Evolutionary conservation across 2,329 filamentous ascomycete genomes (phyloP), one percentile per base, ranked within the genome.

Genomic region (Venturia effusa): DNA sequence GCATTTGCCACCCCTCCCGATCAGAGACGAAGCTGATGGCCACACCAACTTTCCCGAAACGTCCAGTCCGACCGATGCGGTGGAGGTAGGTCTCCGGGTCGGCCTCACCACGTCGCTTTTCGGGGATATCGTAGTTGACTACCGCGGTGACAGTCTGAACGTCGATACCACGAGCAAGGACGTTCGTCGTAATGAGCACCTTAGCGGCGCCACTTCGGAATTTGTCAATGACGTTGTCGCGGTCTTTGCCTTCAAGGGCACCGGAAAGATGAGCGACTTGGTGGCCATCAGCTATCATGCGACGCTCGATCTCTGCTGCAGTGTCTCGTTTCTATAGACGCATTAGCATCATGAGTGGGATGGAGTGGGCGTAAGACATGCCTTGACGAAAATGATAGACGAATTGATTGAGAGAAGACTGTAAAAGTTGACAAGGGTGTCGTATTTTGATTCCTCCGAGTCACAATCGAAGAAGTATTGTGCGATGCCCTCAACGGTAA

Each of bases 381-480:
- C 90, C 82, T 88, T 90, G 75, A 97, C 93, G 72, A 99, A 99
- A 70, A 99, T 97, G 72, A 99, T 96, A 0, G 94, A 97, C 8
- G 93, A 96, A 5, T 92, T 92, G 70, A 97, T 92, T 19, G 92
- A 97, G 84, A 99, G 93, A 55, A 97, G 81, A 65, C 93, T 92
- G 73, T 99, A 99, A 66, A 99, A 88, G 73, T 93, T 90, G 74
- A 95, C 89, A 8, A 99, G 84, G 64, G 90, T 87, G 41, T 88
- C 84, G 73, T 96, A 99, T 74, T 97, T 97, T 71, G 90, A 86
- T 41, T 86, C 79, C 68, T 95, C 89, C 40, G 83, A 82, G 27
- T 89, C 84, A 71, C 93, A 97, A 75, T 99, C 94, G 74, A 99
- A 90, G 74, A 95, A 99, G 78, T 99, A 90, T 73, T 99, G 94